These are phyloP conservation scores for Gamsiella multidivaricata DNA, from an alignment of 192 early-diverging fungal genomes.

Conservation along the genomic window DNA sequence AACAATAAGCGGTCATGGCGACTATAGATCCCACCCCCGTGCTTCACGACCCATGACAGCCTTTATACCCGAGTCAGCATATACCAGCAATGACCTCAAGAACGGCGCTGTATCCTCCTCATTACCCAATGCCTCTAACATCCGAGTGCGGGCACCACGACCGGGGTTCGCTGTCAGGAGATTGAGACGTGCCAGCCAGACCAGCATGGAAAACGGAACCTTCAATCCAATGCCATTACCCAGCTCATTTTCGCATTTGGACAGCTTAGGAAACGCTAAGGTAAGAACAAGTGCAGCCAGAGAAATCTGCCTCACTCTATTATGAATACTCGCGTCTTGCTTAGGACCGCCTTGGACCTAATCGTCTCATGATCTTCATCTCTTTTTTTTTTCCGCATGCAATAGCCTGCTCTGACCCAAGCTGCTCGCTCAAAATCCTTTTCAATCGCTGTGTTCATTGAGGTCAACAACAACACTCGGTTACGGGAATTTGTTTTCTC, in stretches of 20 bases:
- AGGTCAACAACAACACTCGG: constrained; percentile 56
- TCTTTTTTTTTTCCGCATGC: background rate
- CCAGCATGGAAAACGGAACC: constrained; percentile 66
- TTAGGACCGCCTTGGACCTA: background rate
- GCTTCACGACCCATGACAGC: constrained; percentile 43
- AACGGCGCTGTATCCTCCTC: constrained; percentile 22
- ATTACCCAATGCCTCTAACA: constrained; percentile 25
- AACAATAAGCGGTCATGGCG: constrained; percentile 37
- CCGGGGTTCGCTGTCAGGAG: constrained; percentile 55
- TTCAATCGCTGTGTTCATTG: constrained; percentile 64
- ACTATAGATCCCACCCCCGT: constrained; percentile 31
- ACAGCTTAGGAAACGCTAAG: constrained; percentile 44
- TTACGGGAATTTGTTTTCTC: constrained; percentile 67
- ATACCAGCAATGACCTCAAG: constrained; percentile 11
- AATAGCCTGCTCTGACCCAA: constrained; percentile 49
- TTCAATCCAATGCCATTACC: constrained; percentile 67
- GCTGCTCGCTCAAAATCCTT: constrained; percentile 61
- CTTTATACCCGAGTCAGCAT: constrained; percentile 50
- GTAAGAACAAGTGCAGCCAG: background rate
- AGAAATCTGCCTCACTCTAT: background rate
- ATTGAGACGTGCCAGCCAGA: constrained; percentile 61
- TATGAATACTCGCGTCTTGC: background rate
- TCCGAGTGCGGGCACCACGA: constrained; percentile 33
- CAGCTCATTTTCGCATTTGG: constrained; percentile 48
- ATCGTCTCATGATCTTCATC: background rate